Percentiles rank a stretch among this genome's conserved stretches.
phyloP scores from a whole-genome alignment of 495 filamentous ascomycete species.

The Penicillium goetzii region DNA sequence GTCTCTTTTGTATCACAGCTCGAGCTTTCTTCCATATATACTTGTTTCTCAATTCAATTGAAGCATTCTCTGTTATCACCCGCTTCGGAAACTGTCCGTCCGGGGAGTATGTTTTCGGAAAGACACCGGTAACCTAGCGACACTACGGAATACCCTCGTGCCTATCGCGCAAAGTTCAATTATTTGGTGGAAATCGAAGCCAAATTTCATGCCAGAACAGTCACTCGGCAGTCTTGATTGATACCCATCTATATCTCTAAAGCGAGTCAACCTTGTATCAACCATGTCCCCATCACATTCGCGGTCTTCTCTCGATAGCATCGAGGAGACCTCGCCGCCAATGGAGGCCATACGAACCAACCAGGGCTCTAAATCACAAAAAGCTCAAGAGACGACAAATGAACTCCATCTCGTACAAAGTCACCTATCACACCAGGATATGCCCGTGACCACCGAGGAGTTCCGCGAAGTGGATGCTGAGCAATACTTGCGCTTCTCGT shows the following conservation, averaged over 20 bases:
- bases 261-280: not conserved
- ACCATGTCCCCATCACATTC: conserved; percentile 26
- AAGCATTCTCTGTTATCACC: conserved; percentile 8
- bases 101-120: conserved; percentile 15
- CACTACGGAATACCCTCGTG: not conserved
- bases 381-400: conserved; percentile 11
- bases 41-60: conserved; percentile 16
- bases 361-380: conserved; percentile 22
- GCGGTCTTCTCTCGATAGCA: conserved; percentile 18
- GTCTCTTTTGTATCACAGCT: conserved; percentile 8
- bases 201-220: not conserved
- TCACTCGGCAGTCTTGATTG: not conserved
- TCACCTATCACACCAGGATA: conserved; percentile 42
- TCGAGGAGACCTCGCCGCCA: conserved; percentile 19
- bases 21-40: not conserved
- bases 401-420: conserved; percentile 29
- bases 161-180: not conserved
- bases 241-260: not conserved
- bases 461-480: conserved; percentile 46
- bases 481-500: conserved; percentile 57
- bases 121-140: conserved; percentile 10
- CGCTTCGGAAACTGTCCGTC: conserved; percentile 3
- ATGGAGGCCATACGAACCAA: conserved; percentile 18
- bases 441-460: conserved; percentile 30
- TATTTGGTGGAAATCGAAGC: not conserved